Evolutionary conservation across 2,329 filamentous ascomycete species (phyloP).

Genomic region (Scleromitrula shiraiana): DNA sequence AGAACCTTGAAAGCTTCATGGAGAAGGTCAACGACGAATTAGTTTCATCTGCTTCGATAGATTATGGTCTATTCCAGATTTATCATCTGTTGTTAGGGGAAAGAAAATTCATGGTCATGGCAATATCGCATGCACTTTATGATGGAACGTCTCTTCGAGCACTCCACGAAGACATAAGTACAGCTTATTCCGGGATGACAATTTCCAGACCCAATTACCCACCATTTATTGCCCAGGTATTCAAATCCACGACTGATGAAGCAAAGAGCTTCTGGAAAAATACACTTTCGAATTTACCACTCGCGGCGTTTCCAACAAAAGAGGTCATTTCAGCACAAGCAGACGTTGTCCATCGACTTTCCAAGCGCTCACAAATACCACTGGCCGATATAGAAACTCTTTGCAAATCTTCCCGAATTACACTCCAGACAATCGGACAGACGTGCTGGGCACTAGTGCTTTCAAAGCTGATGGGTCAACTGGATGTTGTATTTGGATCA

Average conservation of each 20-base stretch:
- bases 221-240: conserved; percentile 42
- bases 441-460: conserved; percentile 68
- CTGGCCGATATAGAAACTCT: conserved; percentile 42
- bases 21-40: conserved; percentile 35
- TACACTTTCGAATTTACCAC: conserved; percentile 47
- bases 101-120: conserved; percentile 48
- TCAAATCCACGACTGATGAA: conserved; percentile 33
- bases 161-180: conserved; percentile 61
- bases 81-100: conserved; percentile 32
- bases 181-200: conserved; percentile 48
- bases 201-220: conserved; percentile 37
- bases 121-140: conserved; percentile 80
- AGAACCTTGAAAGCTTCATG: conserved; percentile 30
- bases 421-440: conserved; percentile 68
- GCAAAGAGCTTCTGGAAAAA: conserved; percentile 62
- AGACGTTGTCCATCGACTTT: conserved; percentile 32
- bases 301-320: conserved; percentile 33
- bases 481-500: conserved; percentile 76
- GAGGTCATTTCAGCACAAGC: conserved; percentile 10
- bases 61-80: conserved; percentile 42
- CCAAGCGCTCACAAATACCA: conserved; percentile 38
- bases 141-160: conserved; percentile 78
- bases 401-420: conserved; percentile 60
- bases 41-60: conserved; percentile 30
- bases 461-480: conserved; percentile 49